Conservation (phyloP, 108 stramenopile species). For the Cyclotella baltica region DNA sequence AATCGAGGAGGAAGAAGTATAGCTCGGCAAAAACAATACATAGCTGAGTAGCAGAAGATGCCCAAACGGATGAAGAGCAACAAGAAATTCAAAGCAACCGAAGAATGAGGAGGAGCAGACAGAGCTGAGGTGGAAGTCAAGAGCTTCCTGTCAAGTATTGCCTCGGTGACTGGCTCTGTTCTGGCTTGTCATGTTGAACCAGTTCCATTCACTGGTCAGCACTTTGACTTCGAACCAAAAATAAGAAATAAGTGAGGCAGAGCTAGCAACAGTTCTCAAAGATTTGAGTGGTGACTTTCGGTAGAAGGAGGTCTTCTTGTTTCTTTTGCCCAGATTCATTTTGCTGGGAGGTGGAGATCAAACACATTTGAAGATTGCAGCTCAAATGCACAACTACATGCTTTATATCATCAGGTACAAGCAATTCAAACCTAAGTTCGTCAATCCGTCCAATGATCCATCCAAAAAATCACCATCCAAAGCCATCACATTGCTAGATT, state of each 20-base stretch:
- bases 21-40: too few relatives aligned
- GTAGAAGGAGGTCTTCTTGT: neutral
- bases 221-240: neutral
- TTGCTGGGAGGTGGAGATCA: neutral
- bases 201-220: too few relatives aligned
- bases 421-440: neutral
- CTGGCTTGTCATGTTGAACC: too few relatives aligned
- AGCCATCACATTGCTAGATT: constrained; percentile 1
- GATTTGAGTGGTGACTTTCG: constrained; percentile 14
- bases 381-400: constrained; percentile 20
- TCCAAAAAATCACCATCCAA: neutral
- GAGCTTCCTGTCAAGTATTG: too few relatives aligned
- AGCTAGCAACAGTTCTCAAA: neutral
- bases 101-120: too few relatives aligned
- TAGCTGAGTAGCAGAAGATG: too few relatives aligned
- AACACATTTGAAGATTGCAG: neutral
- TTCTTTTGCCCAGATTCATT: neutral
- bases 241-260: neutral
- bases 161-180: too few relatives aligned
- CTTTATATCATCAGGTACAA: neutral
- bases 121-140: too few relatives aligned
- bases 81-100: too few relatives aligned
- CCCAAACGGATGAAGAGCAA: too few relatives aligned
- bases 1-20: too few relatives aligned
- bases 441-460: neutral